Conservation (phyloP, 2,329 filamentous ascomycete genomes). For the Didymosphaeria variabile region DNA sequence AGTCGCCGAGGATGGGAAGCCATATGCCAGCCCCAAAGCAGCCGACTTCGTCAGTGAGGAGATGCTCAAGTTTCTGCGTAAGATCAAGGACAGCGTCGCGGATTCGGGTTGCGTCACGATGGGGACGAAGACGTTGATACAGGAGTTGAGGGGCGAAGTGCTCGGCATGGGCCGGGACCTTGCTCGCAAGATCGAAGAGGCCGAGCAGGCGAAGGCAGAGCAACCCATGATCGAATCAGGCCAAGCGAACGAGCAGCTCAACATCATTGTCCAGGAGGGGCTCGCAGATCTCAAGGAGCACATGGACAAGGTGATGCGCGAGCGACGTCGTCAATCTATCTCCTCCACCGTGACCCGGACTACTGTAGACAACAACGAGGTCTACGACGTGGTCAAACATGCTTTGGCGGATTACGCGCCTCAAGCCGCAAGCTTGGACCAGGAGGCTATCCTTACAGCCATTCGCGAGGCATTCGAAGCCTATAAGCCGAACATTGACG, state of each 20-base stretch:
- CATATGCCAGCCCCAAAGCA: constrained; percentile 59
- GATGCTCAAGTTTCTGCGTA: constrained; percentile 80
- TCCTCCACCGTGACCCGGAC: constrained; percentile 69
- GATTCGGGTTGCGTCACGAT: constrained; percentile 89
- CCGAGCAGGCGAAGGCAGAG: constrained; percentile 59
- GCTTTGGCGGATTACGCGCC: constrained; percentile 70
- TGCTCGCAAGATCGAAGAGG: constrained; percentile 82
- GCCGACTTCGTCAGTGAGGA: constrained; percentile 75
- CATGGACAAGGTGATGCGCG: constrained; percentile 79
- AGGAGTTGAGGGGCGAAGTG: constrained; percentile 90
- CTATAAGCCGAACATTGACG: constrained; percentile 84
- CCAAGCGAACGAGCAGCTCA: constrained; percentile 72
- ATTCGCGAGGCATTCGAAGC: constrained; percentile 92
- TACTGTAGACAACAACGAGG: constrained; percentile 79
- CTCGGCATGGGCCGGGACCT: constrained; percentile 94
- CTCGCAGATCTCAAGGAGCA: constrained; percentile 84
- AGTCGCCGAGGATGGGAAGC: constrained; percentile 37
- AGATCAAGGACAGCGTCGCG: constrained; percentile 89
- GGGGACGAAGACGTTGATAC: constrained; percentile 88
- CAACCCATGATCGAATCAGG: constrained; percentile 48
- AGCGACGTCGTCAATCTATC: constrained; percentile 74
- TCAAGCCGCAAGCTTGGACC: constrained; percentile 55
- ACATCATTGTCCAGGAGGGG: constrained; percentile 79
- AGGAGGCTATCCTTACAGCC: constrained; percentile 85
- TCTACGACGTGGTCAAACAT: constrained; percentile 84